phyloP scores from a whole-genome alignment of 176 grass and related monocot species.

The Cocos nucifera region DNA sequence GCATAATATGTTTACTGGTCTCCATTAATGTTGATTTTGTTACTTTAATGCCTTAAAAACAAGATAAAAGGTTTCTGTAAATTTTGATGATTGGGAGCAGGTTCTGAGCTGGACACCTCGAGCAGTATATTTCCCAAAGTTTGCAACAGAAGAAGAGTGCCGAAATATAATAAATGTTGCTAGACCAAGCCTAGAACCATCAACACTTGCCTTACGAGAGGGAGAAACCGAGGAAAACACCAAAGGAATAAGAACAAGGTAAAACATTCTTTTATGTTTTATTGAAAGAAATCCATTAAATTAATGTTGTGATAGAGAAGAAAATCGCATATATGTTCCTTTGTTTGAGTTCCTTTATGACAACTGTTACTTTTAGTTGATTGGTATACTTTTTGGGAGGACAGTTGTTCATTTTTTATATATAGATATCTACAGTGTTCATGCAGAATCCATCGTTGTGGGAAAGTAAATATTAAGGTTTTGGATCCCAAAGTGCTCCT shows the following conservation, averaged over 20 bases:
- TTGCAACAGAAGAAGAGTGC: constrained; percentile 12
- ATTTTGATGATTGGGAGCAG: neutral
- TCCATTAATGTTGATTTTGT: no score
- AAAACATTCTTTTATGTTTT: neutral
- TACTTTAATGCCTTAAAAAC: neutral
- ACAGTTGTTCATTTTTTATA: no score
- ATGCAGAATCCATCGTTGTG: no score
- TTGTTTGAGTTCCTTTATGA: no score
- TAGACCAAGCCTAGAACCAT: constrained; percentile 12
- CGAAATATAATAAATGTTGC: constrained; percentile 6
- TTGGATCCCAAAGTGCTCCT: no score
- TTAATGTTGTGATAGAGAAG: no score
- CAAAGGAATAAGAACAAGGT: constrained; percentile 24
- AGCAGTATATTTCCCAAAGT: constrained; percentile 17
- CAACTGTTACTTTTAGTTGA: no score
- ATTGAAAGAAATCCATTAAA: neutral
- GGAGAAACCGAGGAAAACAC: constrained; percentile 11
- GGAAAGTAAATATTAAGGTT: no score
- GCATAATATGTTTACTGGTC: no score
- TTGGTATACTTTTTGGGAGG: no score
- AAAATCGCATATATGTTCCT: no score
- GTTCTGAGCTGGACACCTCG: constrained; percentile 29
- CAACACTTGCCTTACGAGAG: neutral
- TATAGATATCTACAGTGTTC: no score
- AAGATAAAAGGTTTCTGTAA: neutral